Evolutionary conservation across 169 alveolate genomes (phyloP), one percentile per base, ranked within the genome.

Genomic region (Plasmodium reichenowi): DNA sequence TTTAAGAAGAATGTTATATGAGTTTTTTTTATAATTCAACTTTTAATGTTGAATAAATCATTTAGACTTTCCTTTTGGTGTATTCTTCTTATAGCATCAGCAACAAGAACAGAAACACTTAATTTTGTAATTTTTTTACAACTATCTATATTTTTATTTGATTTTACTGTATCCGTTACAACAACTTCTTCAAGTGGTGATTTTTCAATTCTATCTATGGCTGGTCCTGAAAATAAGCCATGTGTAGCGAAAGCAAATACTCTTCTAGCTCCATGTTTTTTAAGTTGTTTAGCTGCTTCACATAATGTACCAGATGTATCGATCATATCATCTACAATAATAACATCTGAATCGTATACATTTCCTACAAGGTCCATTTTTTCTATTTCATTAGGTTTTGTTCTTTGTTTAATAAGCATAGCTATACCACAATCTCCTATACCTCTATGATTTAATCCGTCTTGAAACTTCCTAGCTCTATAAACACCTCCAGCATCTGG

Each of bases 241-340:
- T 98, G 99, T 2, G 99, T 97, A 29, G 98, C 99, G 80, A 98
- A 97, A 4, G 99, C 99, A 90, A 92, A 96, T 0, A 98, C 99
- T 45, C 98, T 95, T 29, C 92, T 88, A 2, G 99, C 99, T 7
- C 99, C 99, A 52, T 96, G 92, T 29, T 93, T 93, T 88, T 96
- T 96, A 17, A 98, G 88, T 29, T 94, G 96, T 70, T 95, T 93
- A 0, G 99, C 99, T 24, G 99, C 99, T 78, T 97, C 97, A 78
- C 98, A 97, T 22, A 98, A 93, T n/a, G 99, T 98, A 45, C 99
- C 99, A 38, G 99, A 99, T 0, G 99, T 98, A 72, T 98, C 99
- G 20, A 98, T 97, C 98, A 98, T 97, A 88, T 98, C 99, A 93
- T 98, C 99, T 2, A 98, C 98, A 17, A 98, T 96, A 60, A 98